phyloP scores from a whole-genome alignment of 1,284 basidiomycete species.

The Sporisorium exsertum region DNA sequence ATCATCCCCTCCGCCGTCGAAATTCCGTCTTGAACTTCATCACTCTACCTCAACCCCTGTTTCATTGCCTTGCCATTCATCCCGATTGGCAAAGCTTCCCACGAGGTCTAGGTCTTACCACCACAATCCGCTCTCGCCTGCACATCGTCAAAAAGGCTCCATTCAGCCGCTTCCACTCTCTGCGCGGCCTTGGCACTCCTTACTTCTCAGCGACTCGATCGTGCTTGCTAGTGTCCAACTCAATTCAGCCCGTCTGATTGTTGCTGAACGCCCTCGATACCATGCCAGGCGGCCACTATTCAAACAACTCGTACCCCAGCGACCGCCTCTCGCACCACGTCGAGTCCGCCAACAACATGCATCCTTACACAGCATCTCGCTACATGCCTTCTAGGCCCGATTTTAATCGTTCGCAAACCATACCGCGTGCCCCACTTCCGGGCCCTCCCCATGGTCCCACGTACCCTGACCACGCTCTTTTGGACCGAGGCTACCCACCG shows the following conservation, averaged over 20 bases:
- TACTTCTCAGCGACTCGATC: background rate
- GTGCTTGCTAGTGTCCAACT: too few relatives aligned
- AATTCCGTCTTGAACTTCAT: too few relatives aligned
- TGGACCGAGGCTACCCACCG: slow-evolving; percentile 31
- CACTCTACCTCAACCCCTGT: background rate
- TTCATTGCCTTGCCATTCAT: slow-evolving; percentile 7
- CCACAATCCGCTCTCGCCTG: slow-evolving; percentile 10
- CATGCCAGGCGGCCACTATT: slow-evolving; percentile 27
- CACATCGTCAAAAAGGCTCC: slow-evolving; percentile 21
- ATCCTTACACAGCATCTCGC: slow-evolving; percentile 16
- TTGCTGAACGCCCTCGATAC: background rate
- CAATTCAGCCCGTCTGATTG: background rate
- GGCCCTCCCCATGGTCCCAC: slow-evolving; percentile 40
- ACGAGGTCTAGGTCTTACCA: background rate
- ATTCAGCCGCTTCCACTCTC: slow-evolving; percentile 32
- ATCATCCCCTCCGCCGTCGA: background rate
- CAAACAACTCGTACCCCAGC: slow-evolving; percentile 21
- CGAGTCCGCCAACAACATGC: slow-evolving; percentile 24
- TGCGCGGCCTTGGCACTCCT: background rate
- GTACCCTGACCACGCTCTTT: slow-evolving; percentile 31
- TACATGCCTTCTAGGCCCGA: slow-evolving; percentile 30
- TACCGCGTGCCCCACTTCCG: slow-evolving; percentile 31
- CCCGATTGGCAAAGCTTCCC: slow-evolving; percentile 10
- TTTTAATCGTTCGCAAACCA: slow-evolving; percentile 38
- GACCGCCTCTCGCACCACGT: slow-evolving; percentile 29